Evolutionary conservation across 208 protist genomes (phyloP), one percentile per base, ranked within the genome.

Genomic region (Naegleria gruberi): DNA sequence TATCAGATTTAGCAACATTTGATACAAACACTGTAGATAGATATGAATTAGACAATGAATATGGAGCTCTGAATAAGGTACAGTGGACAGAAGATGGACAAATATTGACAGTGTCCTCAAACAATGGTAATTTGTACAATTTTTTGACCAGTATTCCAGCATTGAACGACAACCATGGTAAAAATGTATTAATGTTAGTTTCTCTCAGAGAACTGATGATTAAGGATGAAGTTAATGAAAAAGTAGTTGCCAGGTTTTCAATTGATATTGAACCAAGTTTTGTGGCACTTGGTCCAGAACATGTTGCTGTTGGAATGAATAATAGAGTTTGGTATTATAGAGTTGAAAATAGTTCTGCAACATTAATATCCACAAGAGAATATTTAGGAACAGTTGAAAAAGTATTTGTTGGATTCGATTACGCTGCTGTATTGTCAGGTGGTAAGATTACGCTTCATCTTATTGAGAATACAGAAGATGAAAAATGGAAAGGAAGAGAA

Each of bases 71-170:
- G 42, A 94, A 94, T 4, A 42, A 73, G 23, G 87, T 92, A 86
- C 82, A 89, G 55, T 98, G 97, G 97, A 96, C 96, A 84, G 92
- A 93, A 10, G 97, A 98, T 85, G 97, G 97, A 12, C 96, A 97
- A 91, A 95, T 95, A 51, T 90, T 99, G 4, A 93, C 94, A 10
- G 55, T 97, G 15, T 86, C 90, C n/a, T 96, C 95, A 2, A 92
- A 94, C 30, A 93, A 93, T 19, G 97, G 97, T 44, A 93, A 94
- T 90, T 73, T 97, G 17, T 91, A 95, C 89, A 94, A 89, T 87
- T 98, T 95, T 91, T 91, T 95, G 41, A 93, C 97, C 42, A 94
- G 93, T 34, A 94, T 98, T 44, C 94, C 96, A 47, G 92, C 94
- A 40, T 92, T 98, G 46, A 94, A 94, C 87, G 92, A 94, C 19